Base-by-base conservation (phyloP, 345 rosid species). In the Sisymbrium altissimum region DNA sequence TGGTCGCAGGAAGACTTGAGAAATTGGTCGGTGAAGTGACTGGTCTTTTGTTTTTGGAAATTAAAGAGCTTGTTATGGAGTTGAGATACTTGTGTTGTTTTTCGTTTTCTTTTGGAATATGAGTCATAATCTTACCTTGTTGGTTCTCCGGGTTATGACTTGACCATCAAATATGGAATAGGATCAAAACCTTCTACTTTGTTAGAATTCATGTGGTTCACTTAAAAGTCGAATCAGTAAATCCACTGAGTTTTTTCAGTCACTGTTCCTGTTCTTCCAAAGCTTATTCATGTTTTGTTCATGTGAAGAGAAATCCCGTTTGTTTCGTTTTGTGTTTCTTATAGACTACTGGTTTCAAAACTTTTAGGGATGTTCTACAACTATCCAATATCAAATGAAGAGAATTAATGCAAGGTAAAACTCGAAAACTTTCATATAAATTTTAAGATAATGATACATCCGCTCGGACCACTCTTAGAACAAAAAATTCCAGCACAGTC, bases 1-100 rank as follows among this genome's bases (percentile, higher is more conserved):
- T 71, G 97, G 99, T 58, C 91, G 97, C 13, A 87, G 96, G 66
- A 91, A 83, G 67, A 81, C 93, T 35, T 91, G 52, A 78, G 62
- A 23, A 38, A 39, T 52, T 33, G 64, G 68, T 48, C 13, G 72
- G 39, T 77, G 80, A 71, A 49, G 56, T 21, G 76, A 45, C 14
- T 71, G 48, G 46, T 60, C 18, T 48, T 46, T 45, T 57, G 33
- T 45, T 70, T 58, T 70, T 36, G 66, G 21, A n/a, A 58, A 40
- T 18, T 57, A 19, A 56, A 58, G 46, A 63, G 53, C 35, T 45
- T 62, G 58, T 62, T 29, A 46, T 70, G 60, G 74, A 75, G 56
- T 75, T 33, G 21, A 59, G 18, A 61, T 41, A 66, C 59, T 65
- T 48, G n/a, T 58, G 32, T 59, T 38, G 23, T 29, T 66, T 11